Percentiles rank a stretch among this genome's conserved stretches.
Conservation (phyloP, 2,329 filamentous ascomycete species). For the Epichloe sibirici region DNA sequence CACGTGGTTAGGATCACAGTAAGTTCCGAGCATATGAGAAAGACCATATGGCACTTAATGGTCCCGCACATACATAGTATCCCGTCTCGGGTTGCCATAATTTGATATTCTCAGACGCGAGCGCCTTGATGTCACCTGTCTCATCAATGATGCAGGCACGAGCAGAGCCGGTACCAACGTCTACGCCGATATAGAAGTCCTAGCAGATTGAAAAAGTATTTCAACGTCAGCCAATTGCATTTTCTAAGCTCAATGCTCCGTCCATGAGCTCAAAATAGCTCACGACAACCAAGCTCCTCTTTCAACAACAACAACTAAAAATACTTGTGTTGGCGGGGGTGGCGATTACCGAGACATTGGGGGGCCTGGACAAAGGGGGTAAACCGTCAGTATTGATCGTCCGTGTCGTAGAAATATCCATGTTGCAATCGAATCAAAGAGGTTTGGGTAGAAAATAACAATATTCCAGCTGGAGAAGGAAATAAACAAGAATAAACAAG, state of each 20-base stretch:
- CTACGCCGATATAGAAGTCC: conserved; percentile 68
- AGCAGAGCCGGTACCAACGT: conserved; percentile 92
- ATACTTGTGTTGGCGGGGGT: neutral
- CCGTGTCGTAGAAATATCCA: conserved; percentile 5
- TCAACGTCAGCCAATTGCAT: neutral
- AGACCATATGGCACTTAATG: neutral
- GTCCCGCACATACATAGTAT: conserved; percentile 46
- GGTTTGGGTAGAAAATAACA: neutral
- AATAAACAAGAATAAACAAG: neutral
- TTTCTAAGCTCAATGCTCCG: neutral
- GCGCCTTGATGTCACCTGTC: conserved; percentile 71
- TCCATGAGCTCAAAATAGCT: neutral
- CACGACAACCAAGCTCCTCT: neutral
- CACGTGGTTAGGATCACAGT: neutral
- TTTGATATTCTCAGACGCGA: conserved; percentile 65
- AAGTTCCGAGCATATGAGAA: neutral
- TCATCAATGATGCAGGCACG: conserved; percentile 91
- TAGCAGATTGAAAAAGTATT: conserved; percentile 13
- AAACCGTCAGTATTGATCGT: conserved; percentile 11
- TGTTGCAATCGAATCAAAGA: neutral
- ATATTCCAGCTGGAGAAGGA: neutral
- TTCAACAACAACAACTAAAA: neutral
- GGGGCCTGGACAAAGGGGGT: conserved; percentile 20
- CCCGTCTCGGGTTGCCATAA: conserved; percentile 68
- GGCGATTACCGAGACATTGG: conserved; percentile 19